phyloP scores from a whole-genome alignment of 257 asterid species.

The Nicotiana sylvestris region DNA sequence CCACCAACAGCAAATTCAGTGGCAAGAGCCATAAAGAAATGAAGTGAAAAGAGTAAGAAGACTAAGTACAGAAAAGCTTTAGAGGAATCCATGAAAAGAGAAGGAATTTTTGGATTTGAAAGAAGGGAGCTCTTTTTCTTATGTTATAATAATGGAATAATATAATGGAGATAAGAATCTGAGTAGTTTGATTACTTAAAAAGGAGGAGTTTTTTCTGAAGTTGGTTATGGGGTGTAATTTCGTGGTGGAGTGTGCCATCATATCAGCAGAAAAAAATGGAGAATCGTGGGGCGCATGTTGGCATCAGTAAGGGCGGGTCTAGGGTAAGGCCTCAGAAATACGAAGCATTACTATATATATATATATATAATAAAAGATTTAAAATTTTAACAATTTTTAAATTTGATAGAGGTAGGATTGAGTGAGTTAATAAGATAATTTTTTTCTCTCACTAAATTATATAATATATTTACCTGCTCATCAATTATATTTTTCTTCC shows the following conservation, averaged over 20 bases:
- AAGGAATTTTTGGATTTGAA: constrained; percentile 14
- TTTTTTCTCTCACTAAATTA: no score
- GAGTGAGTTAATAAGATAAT: no score
- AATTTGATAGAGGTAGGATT: no score
- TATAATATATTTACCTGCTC: no score
- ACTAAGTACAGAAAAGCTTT: not conserved
- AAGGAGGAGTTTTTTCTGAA: not conserved
- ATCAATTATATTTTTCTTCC: no score
- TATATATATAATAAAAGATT: no score
- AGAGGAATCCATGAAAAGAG: constrained; percentile 5
- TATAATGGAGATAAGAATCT: not conserved
- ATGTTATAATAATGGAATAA: not conserved
- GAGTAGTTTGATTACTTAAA: not conserved
- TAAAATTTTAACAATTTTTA: no score
- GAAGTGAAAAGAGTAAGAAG: not conserved
- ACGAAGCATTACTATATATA: no score
- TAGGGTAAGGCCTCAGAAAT: no score
- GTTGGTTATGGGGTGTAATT: not conserved
- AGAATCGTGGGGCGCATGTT: constrained; percentile 26
- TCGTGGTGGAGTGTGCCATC: constrained; percentile 20
- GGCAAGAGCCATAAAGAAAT: constrained; percentile 23
- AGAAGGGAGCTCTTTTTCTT: not conserved
- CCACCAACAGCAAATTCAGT: constrained; percentile 56
- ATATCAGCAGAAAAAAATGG: constrained; percentile 22
- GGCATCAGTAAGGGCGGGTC: constrained; percentile 21